Evolutionary conservation across 805 yeast species (phyloP).

Genomic region (Schizosaccharomyces cryophilus): DNA sequence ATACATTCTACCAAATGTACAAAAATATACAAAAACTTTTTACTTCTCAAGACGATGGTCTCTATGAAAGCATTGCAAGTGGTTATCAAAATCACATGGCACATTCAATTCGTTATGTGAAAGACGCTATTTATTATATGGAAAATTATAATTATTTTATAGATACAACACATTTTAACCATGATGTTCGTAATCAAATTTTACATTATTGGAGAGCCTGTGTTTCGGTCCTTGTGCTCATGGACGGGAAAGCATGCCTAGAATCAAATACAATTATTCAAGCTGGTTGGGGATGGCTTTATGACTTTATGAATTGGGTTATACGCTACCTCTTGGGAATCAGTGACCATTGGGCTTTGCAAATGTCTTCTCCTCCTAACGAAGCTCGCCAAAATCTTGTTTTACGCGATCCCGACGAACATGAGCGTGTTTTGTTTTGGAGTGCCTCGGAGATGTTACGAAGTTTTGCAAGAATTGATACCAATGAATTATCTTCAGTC

Average conservation of each 20-base stretch:
- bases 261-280: not conserved
- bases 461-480: not conserved
- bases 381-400: not conserved
- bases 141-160: not conserved
- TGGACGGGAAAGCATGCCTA: not conserved
- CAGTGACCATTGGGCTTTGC: not conserved
- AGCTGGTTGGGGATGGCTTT: conserved; percentile 6
- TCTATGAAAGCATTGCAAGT: not conserved
- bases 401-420: not conserved
- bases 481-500: not conserved
- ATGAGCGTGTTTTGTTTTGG: not conserved
- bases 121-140: not conserved
- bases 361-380: not conserved
- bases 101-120: not conserved
- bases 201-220: not conserved
- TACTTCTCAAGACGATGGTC: not conserved
- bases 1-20: not conserved
- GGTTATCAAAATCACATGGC: not conserved
- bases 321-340: not conserved
- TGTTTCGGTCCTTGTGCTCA: not conserved
- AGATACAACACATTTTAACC: not conserved
- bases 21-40: not conserved
- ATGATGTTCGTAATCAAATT: not conserved
- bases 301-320: conserved; percentile 5
- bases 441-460: not conserved